These are phyloP conservation scores for Dictyostelium discoideum DNA, from an alignment of 78 protist species.

Conservation along the genomic window DNA sequence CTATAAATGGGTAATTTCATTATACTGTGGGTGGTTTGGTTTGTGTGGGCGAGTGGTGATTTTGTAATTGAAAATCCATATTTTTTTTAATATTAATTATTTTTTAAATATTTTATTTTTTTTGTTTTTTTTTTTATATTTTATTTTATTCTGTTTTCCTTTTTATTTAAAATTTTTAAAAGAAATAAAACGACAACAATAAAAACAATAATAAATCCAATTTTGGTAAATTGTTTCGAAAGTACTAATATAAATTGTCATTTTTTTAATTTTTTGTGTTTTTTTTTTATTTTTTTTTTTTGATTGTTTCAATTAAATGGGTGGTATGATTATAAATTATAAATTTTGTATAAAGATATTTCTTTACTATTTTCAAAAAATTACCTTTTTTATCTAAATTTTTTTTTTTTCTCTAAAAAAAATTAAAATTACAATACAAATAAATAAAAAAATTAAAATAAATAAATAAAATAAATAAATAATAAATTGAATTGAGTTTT, in stretches of 20 bases:
- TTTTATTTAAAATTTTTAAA: too few relatives aligned
- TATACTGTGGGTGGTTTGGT: neutral
- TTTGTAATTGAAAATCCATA: neutral
- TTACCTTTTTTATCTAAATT: neutral
- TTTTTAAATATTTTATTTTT: too few relatives aligned
- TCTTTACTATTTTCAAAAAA: neutral
- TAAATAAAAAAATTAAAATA: too few relatives aligned
- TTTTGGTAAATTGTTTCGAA: neutral
- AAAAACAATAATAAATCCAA: neutral
- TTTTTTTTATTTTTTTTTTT: too few relatives aligned
- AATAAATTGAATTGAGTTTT: neutral
- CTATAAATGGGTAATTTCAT: neutral
- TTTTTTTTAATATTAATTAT: too few relatives aligned
- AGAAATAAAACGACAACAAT: neutral
- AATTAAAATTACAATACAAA: neutral
- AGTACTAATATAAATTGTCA: neutral
- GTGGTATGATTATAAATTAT: neutral
- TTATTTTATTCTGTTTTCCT: too few relatives aligned
- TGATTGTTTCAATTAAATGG: neutral
- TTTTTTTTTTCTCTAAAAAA: too few relatives aligned
- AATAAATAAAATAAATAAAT: too few relatives aligned
- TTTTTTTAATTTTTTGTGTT: neutral
- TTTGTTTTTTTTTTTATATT: too few relatives aligned
- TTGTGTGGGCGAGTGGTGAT: neutral
- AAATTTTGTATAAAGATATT: neutral